A percentile compares a stretch with the other conserved stretches of the same genome.
These are phyloP conservation scores for Lolium rigidum DNA, from an alignment of 176 grass and related monocot species.

Conservation along the genomic window DNA sequence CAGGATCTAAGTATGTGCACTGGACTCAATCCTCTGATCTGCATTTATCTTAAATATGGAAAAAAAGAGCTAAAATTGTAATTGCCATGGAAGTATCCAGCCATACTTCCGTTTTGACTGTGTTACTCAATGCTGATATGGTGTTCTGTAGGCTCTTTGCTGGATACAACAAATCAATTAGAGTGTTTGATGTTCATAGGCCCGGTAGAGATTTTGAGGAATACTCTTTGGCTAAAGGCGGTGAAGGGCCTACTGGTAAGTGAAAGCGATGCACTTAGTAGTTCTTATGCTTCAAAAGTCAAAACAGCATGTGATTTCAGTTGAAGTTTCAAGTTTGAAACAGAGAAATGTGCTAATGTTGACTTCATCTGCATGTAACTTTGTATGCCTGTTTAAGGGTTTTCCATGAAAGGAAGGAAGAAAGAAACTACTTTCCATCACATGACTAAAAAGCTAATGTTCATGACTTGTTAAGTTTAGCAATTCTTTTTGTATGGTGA, in stretches of 20 bases:
- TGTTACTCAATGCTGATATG: constrained; percentile 30
- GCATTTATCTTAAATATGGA: constrained; percentile 16
- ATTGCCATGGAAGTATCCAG: constrained; percentile 7
- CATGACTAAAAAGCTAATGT: not conserved
- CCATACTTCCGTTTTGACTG: constrained; percentile 14
- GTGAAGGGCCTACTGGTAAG: constrained; percentile 75
- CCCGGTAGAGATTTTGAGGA: constrained; percentile 94
- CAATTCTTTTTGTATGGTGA: not conserved
- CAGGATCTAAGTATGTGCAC: constrained; percentile 74
- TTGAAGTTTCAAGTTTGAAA: not conserved
- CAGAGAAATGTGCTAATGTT: not conserved
- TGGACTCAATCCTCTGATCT: not conserved
- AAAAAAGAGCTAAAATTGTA: not conserved
- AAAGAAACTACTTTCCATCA: constrained; percentile 1
- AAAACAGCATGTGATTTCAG: constrained; percentile 12
- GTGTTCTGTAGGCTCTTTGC: constrained; percentile 85
- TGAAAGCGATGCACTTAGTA: constrained; percentile 28
- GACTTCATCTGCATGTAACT: not conserved
- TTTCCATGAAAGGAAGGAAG: not conserved
- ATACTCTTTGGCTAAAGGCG: constrained; percentile 74
- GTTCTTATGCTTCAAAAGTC: constrained; percentile 26
- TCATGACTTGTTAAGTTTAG: not conserved
- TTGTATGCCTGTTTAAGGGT: not conserved
- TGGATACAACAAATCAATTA: constrained; percentile 92
- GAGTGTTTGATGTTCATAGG: constrained; percentile 94